These are phyloP conservation scores for Chalciporus piperatoides DNA, from an alignment of 1,284 basidiomycete genomes.

Conservation along the genomic window DNA sequence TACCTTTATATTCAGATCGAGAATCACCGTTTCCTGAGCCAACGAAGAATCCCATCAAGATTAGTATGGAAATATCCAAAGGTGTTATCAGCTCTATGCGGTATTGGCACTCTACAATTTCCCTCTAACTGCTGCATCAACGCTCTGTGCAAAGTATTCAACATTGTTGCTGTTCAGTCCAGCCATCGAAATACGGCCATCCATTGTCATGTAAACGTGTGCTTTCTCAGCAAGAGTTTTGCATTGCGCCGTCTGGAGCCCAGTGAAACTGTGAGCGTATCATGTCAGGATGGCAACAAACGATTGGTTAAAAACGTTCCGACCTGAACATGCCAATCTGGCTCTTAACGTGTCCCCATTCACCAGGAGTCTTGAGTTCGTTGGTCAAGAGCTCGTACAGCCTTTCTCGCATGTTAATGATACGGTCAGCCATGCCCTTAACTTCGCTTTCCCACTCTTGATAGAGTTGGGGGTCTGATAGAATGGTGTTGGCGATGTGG, in stretches of 20 bases:
- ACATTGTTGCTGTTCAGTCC: conserved; percentile 90
- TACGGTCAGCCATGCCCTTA: conserved; percentile 94
- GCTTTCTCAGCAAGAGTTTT: conserved; percentile 87
- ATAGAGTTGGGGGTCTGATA: conserved; percentile 77
- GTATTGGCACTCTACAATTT: conserved; percentile 50
- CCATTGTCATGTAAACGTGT: conserved; percentile 90
- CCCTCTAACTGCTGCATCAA: conserved; percentile 81
- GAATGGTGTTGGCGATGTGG: conserved; percentile 81
- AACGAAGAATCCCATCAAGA: conserved; percentile 20
- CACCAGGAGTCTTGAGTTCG: conserved; percentile 85
- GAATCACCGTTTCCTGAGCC: conserved; percentile 12
- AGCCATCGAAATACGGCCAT: conserved; percentile 95
- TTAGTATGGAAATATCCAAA: conserved; percentile 23
- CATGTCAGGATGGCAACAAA: conserved; percentile 2
- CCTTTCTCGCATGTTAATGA: conserved; percentile 91
- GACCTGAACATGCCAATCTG: conserved; percentile 96
- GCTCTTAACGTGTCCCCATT: conserved; percentile 95
- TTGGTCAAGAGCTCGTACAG: conserved; percentile 79
- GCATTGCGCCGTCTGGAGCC: conserved; percentile 80
- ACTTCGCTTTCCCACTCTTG: conserved; percentile 88
- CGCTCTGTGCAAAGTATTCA: conserved; percentile 85
- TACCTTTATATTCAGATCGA: conserved; percentile 20
- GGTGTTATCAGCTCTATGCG: conserved; percentile 23
- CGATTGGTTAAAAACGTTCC: conserved; percentile 7
- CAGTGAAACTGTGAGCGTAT: conserved; percentile 68